Conservation (phyloP, 305 asterid genomes). For the Fraxinus platypoda region DNA sequence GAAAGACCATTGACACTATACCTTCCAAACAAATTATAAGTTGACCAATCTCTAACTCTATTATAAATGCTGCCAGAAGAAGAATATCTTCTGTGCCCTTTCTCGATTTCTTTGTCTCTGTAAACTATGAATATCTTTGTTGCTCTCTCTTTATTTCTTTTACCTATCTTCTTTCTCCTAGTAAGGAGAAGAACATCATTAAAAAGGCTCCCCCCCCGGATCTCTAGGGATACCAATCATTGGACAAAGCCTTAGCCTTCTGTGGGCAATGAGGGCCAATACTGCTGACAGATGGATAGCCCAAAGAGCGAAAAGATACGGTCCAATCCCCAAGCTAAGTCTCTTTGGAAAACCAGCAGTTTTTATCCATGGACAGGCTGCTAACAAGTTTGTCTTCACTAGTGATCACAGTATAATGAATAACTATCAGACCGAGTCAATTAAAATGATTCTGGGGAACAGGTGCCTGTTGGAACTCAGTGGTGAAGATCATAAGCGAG, state of each 20-base stretch:
- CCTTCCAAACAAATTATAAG: neutral
- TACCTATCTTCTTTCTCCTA: slow-evolving; percentile 18
- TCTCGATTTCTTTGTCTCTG: neutral
- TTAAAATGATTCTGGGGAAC: slow-evolving; percentile 58
- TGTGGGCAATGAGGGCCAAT: slow-evolving; percentile 62
- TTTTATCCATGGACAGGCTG: slow-evolving; percentile 63
- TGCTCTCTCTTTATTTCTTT: slow-evolving; percentile 16
- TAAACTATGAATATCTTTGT: neutral
- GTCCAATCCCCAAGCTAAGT: slow-evolving; percentile 52
- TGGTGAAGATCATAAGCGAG: slow-evolving; percentile 65
- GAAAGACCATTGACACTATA: neutral
- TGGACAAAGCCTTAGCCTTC: slow-evolving; percentile 39
- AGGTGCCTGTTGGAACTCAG: slow-evolving; percentile 51
- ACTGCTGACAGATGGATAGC: slow-evolving; percentile 43
- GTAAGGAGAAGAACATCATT: neutral
- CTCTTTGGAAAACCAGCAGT: slow-evolving; percentile 74
- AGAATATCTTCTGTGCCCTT: neutral
- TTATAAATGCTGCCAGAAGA: neutral
- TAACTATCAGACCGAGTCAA: slow-evolving; percentile 54
- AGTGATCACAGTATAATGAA: slow-evolving; percentile 38
- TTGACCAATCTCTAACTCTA: neutral
- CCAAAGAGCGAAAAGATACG: slow-evolving; percentile 27
- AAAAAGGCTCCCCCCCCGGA: slow-evolving; percentile 19
- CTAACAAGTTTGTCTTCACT: slow-evolving; percentile 62
- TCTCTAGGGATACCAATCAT: slow-evolving; percentile 33